Base-by-base conservation (phyloP, 768 basidiomycete species). In the Tricholoma terreum region DNA sequence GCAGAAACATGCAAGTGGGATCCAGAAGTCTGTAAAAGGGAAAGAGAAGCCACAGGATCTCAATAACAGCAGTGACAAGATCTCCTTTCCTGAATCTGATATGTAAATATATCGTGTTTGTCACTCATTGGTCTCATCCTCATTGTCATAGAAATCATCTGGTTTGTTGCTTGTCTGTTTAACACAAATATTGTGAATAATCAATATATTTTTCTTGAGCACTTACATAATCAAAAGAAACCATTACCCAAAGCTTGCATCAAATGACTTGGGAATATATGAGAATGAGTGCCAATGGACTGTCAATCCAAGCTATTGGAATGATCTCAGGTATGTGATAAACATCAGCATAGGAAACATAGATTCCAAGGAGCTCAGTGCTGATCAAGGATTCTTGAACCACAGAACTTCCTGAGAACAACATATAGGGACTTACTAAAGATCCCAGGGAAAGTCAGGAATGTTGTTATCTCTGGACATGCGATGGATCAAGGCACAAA, bases 361-460 rank as follows among this genome's bases (percentile, higher is more conserved):
- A 53, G 11, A 66, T 62, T 0, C 68, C 64, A 38, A 69, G 67
- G 6, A 49, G 55, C 0, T 54, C 31, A 2, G 67, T 51, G 42
- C 67, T 69, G 40, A 42, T 9, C 33, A 53, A 42, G 27, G 5
- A 35, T 40, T 54, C n/a, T n/a, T n/a, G n/a, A n/a, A n/a, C n/a
- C n/a, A n/a, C 2, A 21, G 30, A 35, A 36, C 2, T 7, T 24
- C 22, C 11, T 9, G 17, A 36, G 22, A 21, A 49, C 31, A 21
- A 34, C 15, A 31, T 30, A 61, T n/a, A n/a, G n/a, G n/a, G n/a
- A n/a, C n/a, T 4, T 56, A 69, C 67, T 62, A 59, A 8, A 62
- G 27, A 50, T 66, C 58, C 66, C 66, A 67, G 34, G 67, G 67
- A 34, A 69, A 52, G 1, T 14, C 11, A 4, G 68, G 63, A 33